Evolutionary conservation across 2,329 filamentous ascomycete species (phyloP).

Genomic region (Penicillium sp.): DNA sequence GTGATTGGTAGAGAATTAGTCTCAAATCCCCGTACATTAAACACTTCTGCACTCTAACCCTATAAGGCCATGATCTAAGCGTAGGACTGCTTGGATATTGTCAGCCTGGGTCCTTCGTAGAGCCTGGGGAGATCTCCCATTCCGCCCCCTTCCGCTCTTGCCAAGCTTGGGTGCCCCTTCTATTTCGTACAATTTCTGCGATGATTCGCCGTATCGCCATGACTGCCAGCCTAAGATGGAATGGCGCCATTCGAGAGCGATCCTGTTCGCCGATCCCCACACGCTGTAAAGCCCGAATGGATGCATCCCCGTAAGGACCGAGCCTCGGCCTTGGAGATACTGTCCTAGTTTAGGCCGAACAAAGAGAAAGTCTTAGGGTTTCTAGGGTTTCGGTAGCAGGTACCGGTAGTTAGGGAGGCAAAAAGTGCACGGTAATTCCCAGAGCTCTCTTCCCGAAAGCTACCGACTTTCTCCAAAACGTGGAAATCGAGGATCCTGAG

Average conservation of each 20-base stretch:
- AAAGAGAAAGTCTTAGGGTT: not conserved
- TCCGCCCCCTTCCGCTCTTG: not conserved
- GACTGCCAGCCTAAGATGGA: not conserved
- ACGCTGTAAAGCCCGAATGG: not conserved
- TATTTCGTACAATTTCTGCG: not conserved
- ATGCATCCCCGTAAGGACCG: not conserved
- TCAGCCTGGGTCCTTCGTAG: not conserved
- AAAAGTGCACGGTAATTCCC: not conserved
- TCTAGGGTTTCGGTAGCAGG: not conserved
- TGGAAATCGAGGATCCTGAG: not conserved
- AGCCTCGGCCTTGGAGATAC: not conserved
- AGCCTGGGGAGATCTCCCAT: not conserved
- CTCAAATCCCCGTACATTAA: not conserved
- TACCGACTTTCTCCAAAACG: not conserved
- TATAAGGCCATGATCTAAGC: not conserved
- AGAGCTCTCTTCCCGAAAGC: not conserved
- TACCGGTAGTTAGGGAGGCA: not conserved
- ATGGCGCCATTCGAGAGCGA: not conserved
- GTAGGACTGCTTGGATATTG: no score
- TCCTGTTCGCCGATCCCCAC: not conserved
- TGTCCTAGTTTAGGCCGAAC: not conserved
- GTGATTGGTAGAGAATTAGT: conserved; percentile 1
- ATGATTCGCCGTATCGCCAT: not conserved
- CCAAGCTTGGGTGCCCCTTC: no score
- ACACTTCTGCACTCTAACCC: not conserved